Evolutionary conservation across 1,139 yeast genomes (phyloP).

Genomic region (Meyerozyma athensensis): DNA sequence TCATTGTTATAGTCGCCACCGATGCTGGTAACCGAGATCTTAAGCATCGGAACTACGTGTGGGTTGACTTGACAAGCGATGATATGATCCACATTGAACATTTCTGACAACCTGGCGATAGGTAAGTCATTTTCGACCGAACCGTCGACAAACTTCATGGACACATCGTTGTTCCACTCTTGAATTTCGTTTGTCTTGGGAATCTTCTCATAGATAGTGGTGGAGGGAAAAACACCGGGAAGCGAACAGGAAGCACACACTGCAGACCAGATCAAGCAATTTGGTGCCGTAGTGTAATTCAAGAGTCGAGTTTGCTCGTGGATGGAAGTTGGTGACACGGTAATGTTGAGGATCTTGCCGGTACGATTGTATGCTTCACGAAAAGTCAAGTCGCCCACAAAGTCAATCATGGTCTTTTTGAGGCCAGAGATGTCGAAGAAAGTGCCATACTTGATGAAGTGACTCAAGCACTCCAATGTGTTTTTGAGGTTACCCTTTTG

Average conservation of each 20-base stretch:
- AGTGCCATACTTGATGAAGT: slow-evolving; percentile 76
- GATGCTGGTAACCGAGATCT: slow-evolving; percentile 59
- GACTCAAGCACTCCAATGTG: slow-evolving; percentile 31
- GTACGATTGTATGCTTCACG: slow-evolving; percentile 58
- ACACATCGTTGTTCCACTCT: slow-evolving; percentile 78
- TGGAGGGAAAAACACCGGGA: slow-evolving; percentile 86
- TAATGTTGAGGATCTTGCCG: slow-evolving; percentile 52
- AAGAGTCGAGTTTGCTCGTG: slow-evolving; percentile 54
- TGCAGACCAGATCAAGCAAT: slow-evolving; percentile 68
- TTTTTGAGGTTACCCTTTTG: slow-evolving; percentile 37
- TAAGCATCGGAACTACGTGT: slow-evolving; percentile 82
- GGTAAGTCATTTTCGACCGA: slow-evolving; percentile 95
- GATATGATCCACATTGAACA: slow-evolving; percentile 91
- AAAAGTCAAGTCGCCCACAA: slow-evolving; percentile 85
- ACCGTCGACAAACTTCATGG: slow-evolving; percentile 88
- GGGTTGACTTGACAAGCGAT: slow-evolving; percentile 89
- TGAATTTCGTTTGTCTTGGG: slow-evolving; percentile 61
- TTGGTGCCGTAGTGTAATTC: slow-evolving; percentile 46
- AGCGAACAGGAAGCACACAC: slow-evolving; percentile 95
- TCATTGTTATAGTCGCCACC: slow-evolving; percentile 70
- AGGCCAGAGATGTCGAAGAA: slow-evolving; percentile 78
- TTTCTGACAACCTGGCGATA: slow-evolving; percentile 77
- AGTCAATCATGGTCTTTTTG: slow-evolving; percentile 65
- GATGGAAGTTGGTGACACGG: slow-evolving; percentile 54
- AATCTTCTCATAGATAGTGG: slow-evolving; percentile 80